A percentile compares a stretch with the other conserved stretches of the same genome.
These are phyloP conservation scores for Apiosordaria backusii DNA, from an alignment of 495 filamentous ascomycete species.

Conservation along the genomic window DNA sequence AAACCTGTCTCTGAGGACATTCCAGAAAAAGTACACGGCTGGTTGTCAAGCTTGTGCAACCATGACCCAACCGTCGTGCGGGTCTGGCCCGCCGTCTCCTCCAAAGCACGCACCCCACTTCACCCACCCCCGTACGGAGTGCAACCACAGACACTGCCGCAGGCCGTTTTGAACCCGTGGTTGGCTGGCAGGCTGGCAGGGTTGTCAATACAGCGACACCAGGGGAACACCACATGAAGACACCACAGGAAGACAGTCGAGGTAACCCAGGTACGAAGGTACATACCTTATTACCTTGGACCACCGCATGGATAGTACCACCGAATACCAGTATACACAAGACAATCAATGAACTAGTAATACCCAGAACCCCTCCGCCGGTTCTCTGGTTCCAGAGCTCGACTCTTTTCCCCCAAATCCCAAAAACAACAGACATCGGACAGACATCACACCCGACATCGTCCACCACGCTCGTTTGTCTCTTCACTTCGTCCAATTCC, in stretches of 20 bases:
- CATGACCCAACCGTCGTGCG: slow-evolving; percentile 5
- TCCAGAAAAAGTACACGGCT: slow-evolving; percentile 12
- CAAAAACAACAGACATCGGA: slow-evolving; percentile 6
- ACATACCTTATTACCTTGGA: neutral
- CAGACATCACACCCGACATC: slow-evolving; percentile 10
- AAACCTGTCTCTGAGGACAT: neutral
- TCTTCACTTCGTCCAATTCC: neutral
- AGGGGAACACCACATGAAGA: no score
- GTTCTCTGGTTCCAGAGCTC: slow-evolving; percentile 7
- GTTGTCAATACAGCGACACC: no score
- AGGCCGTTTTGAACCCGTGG: slow-evolving; percentile 10
- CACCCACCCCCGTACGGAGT: neutral
- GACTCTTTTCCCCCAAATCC: slow-evolving; percentile 5
- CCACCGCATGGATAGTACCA: no score
- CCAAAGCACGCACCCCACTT: neutral
- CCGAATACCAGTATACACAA: no score
- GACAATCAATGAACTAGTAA: slow-evolving; percentile 10
- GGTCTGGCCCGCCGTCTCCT: neutral
- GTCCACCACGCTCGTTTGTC: slow-evolving; percentile 24
- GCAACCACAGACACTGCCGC: neutral
- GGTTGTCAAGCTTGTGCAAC: slow-evolving; percentile 8
- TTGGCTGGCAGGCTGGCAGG: slow-evolving; percentile 11
- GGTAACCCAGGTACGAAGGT: neutral
- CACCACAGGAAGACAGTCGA: no score
- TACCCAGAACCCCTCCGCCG: slow-evolving; percentile 9